Evolutionary conservation across 2,329 filamentous ascomycete genomes (phyloP), one percentile per base, ranked within the genome.

Genomic region (Alternaria ventricosa): DNA sequence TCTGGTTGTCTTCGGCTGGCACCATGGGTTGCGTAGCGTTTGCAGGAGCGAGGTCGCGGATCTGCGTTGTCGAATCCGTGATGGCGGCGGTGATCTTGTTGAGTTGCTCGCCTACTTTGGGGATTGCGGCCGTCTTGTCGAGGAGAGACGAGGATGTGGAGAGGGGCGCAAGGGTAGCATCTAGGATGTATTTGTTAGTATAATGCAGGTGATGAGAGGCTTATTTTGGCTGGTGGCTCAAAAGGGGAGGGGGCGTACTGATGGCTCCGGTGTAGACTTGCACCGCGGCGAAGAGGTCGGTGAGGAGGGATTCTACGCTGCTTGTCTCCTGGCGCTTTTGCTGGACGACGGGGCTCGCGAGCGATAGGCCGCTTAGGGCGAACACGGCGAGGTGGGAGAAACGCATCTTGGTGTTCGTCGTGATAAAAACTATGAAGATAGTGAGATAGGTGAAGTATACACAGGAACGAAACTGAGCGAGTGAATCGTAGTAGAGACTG

Each of bases 241-340:
- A 5, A 23, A 8, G 55, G 15, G 10, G 30, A 10, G 12, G 43
- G 43, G 4, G 1, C 56, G 41, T 63, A 68, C 65, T 70, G 59
- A 71, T 71, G 12, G 68, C 62, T 41, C 66, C 66, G 6, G 68
- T 70, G 60, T 72, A 71, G 44, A 59, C 60, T 25, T 71, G 70
- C 3, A 72, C 65, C 1, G 68, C 69, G 10, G 68, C 60, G 44
- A 63, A 68, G 33, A 72, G 68, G 18, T 68, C 64, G 22, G 61
- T 69, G 11, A 72, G 55, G 5, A 72, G 60, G 30, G 45, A 54
- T 56, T 65, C 58, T 11, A 61, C 65, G 22, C 36, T 36, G 10
- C 25, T 27, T 1, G 2, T 41, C 12, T 60, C 57, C 45, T 67
- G 22, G 45, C 63, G 51, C 68, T 65, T 23, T 50, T 61, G 41